Percentiles rank a stretch among this genome's conserved stretches.
Evolutionary conservation across 2,329 filamentous ascomycete genomes (phyloP).

Genomic region (Xylariaceae sp.): DNA sequence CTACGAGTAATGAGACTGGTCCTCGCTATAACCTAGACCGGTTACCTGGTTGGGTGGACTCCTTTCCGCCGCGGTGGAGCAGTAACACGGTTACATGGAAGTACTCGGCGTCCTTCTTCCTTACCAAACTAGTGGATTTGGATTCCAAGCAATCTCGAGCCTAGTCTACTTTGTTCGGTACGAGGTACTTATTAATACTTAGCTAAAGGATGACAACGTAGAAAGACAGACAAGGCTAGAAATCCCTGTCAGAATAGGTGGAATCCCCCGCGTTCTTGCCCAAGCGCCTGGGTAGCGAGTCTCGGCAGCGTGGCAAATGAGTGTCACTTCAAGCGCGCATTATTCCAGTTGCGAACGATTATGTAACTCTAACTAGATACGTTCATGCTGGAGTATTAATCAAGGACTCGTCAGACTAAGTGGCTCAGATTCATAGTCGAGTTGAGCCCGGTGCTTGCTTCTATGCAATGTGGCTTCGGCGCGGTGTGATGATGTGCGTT

Average conservation of each 20-base stretch:
- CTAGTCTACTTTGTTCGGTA: background rate
- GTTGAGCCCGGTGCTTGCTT: conserved; percentile 14
- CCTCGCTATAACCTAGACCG: conserved; percentile 22
- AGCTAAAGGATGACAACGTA: background rate
- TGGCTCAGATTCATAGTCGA: conserved; percentile 2
- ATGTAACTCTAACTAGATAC: too few species aligned
- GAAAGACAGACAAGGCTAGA: conserved; percentile 7
- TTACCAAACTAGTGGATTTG: background rate
- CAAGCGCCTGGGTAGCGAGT: conserved; percentile 6
- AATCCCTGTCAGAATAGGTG: conserved; percentile 16
- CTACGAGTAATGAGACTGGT: background rate
- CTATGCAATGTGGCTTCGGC: too few species aligned
- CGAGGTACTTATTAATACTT: conserved; percentile 1
- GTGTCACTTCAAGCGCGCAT: too few species aligned
- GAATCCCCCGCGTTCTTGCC: conserved; percentile 23
- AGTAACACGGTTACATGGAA: conserved; percentile 8
- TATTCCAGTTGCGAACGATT: too few species aligned
- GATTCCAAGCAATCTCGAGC: background rate
- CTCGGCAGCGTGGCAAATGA: too few species aligned
- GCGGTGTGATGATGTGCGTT: conserved; percentile 1
- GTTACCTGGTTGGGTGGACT: background rate
- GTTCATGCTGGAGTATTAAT: conserved; percentile 15
- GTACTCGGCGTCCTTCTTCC: background rate
- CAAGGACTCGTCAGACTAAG: conserved; percentile 2
- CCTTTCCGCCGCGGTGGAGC: conserved; percentile 23